phyloP scores from a whole-genome alignment of 805 yeast species.

The Saccharomycopsis amapae region DNA sequence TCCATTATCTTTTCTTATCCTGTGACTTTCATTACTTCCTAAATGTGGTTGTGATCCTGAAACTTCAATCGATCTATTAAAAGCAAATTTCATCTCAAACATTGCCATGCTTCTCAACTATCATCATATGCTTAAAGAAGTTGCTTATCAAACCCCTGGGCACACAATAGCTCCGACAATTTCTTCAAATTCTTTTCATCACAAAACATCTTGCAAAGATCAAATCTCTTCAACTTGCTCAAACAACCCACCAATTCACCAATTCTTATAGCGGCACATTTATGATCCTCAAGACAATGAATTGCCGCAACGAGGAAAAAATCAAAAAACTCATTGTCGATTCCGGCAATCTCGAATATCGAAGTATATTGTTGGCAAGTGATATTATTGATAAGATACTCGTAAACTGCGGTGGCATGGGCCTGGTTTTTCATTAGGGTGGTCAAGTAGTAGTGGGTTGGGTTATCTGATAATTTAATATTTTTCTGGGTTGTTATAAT shows the following conservation, averaged over 20 bases:
- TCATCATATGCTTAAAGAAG: neutral
- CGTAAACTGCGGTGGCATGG: conserved; percentile 28
- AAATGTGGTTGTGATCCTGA: too few relatives aligned
- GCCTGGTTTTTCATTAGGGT: conserved; percentile 2
- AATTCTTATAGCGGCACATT: neutral
- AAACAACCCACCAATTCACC: conserved; percentile 18
- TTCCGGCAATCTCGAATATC: conserved; percentile 37
- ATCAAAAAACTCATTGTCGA: conserved; percentile 43
- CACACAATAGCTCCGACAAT: neutral
- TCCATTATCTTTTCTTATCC: too few relatives aligned
- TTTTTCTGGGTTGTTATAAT: neutral
- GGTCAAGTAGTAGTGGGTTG: conserved; percentile 2
- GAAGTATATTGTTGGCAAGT: conserved; percentile 23
- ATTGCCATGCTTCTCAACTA: too few relatives aligned
- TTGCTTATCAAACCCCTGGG: neutral
- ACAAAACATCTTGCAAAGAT: conserved; percentile 21
- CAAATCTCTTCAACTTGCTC: conserved; percentile 24
- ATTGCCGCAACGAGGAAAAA: conserved; percentile 39
- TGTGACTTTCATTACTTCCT: too few relatives aligned
- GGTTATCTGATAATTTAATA: conserved; percentile 1
- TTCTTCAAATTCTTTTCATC: conserved; percentile 15
- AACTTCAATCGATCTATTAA: too few relatives aligned
- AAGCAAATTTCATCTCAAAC: too few relatives aligned
- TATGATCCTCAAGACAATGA: neutral
- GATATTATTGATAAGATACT: conserved; percentile 29